Base-by-base conservation (phyloP, 805 yeast genomes). In the Candida chauliodis region DNA sequence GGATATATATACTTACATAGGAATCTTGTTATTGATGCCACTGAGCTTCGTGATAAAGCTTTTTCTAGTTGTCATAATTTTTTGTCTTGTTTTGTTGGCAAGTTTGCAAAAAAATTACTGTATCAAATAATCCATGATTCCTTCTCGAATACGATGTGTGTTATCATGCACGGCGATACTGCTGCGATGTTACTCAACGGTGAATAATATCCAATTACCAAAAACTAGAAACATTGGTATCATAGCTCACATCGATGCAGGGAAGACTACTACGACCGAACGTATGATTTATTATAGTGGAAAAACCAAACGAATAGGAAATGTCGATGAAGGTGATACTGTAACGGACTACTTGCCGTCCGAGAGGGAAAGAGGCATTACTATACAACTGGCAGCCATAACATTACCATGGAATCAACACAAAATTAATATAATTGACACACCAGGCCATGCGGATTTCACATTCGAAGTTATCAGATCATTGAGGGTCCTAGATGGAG, bases 161-260 rank as follows among this genome's bases (percentile, higher is more conserved):
- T n/a, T 4, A 15, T 20, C 13, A 8, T 23, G 24, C 10, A 9
- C 20, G 5, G 22, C 26, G 4, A 22, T 19, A 14, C n/a, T n/a
- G 8, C 19, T 16, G 29, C 20, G 34, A 30, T 20, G 23, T 19
- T 30, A 37, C 19, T 37, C 38, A 9, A 35, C 33, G 4, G 63
- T 63, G 25, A 64, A 63, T 36, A 45, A 49, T 10, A 53, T 65
- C 5, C 54, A 59, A 3, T 50, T 59, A 1, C 49, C 46, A 14
- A 64, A 64, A 38, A 74, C 84, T 17, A 67, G 99, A 43, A 91
- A 93, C 60, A 86, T 93, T 23, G 99, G 99, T 2, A 88, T 93
- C 50, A 89, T 93, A 28, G 99, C 99, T n/a, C 99, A 93, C 57
- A 93, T 93, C 38, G 99, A 93, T 67, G 99, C 99, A 2, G 99